phyloP scores from a whole-genome alignment of 768 basidiomycete species.

The Serendipita indica region DNA sequence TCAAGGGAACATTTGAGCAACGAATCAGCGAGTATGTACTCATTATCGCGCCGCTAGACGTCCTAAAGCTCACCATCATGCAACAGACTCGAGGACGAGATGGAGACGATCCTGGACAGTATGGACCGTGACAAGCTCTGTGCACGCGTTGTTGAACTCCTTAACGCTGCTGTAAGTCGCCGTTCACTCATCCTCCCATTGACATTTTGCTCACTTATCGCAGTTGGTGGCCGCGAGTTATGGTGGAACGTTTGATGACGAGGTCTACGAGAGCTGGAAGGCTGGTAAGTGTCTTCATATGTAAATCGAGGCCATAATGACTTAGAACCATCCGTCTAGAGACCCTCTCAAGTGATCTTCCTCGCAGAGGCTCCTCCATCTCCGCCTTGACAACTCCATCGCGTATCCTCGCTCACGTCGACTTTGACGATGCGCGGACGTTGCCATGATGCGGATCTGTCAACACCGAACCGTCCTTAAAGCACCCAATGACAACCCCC shows the following conservation, averaged over 20 bases:
- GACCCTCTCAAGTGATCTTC: not conserved
- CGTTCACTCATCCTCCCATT: not conserved
- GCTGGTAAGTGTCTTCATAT: not conserved
- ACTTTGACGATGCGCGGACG: not conserved
- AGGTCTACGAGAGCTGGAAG: conserved; percentile 1
- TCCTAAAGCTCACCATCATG: not conserved
- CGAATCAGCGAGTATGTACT: not conserved
- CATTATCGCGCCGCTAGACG: not conserved
- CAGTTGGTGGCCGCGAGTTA: conserved; percentile 2
- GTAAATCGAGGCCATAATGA: not conserved
- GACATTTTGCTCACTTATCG: not conserved
- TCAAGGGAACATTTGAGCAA: not conserved
- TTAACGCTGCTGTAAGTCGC: not conserved
- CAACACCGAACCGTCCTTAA: no score
- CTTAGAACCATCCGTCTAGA: not conserved
- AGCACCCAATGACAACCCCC: no score
- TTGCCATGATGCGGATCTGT: no score
- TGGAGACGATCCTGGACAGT: not conserved
- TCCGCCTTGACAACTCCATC: not conserved
- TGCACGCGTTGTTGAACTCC: not conserved
- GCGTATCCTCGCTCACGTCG: not conserved
- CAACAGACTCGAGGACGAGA: not conserved
- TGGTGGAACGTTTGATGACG: not conserved
- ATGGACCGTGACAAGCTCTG: not conserved
- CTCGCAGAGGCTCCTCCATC: not conserved